Conservation (phyloP, 2,329 filamentous ascomycete species). For the Clonostachys rhizophaga region DNA sequence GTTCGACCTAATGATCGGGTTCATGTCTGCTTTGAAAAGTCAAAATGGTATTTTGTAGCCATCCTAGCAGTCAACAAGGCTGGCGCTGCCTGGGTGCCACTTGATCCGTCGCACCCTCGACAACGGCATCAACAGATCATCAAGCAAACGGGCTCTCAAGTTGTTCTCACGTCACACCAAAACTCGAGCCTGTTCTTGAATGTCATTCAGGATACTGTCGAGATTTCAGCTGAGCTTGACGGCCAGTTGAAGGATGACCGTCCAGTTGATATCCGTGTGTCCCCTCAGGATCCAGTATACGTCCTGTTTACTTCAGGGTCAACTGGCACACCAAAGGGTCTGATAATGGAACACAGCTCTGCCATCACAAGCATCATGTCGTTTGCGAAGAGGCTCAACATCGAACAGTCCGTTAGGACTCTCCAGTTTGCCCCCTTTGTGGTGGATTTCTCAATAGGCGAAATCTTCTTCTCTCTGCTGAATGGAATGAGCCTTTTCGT, state of each 20-base stretch:
- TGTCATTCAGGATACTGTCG: constrained; percentile 4
- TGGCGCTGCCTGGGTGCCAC: constrained; percentile 9
- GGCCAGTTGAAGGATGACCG: not conserved
- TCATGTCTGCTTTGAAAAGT: constrained; percentile 21
- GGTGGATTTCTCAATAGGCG: constrained; percentile 1
- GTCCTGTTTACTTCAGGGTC: constrained; percentile 7
- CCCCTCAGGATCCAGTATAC: constrained; percentile 7
- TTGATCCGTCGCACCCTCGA: constrained; percentile 7
- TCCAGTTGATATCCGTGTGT: constrained; percentile 5
- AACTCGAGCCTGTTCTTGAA: constrained; percentile 10
- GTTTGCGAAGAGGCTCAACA: constrained; percentile 3
- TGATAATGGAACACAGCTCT: constrained; percentile 6
- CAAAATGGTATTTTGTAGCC: constrained; percentile 10
- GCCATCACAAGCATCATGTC: constrained; percentile 5
- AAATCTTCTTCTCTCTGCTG: not conserved
- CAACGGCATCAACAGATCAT: constrained; percentile 6
- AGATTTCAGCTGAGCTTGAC: constrained; percentile 2
- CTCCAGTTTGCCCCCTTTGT: constrained; percentile 1
- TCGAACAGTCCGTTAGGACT: constrained; percentile 2
- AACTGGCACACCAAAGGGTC: constrained; percentile 7
- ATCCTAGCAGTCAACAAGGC: constrained; percentile 9
- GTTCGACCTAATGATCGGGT: constrained; percentile 7
- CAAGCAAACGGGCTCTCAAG: constrained; percentile 4
- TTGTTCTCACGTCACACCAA: constrained; percentile 5
- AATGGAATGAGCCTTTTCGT: not conserved